These are phyloP conservation scores for Psilocybe cubensis DNA, from an alignment of 768 basidiomycete species.

Conservation along the genomic window DNA sequence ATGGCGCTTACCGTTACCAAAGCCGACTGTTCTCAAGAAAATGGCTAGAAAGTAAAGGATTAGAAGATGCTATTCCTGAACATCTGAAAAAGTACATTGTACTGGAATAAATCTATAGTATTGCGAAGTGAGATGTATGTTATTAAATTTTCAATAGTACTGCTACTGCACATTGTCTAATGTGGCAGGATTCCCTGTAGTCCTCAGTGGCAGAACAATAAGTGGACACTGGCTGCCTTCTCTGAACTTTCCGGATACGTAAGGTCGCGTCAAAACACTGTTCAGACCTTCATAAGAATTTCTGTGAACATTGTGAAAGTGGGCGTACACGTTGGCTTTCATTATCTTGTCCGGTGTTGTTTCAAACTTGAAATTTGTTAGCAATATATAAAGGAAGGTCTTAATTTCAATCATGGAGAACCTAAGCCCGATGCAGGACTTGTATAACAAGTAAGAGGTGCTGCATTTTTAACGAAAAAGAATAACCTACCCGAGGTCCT, in stretches of 20 bases:
- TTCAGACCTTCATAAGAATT: background rate
- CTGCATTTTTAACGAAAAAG: background rate
- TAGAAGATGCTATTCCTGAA: constrained; percentile 79
- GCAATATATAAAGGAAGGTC: constrained; percentile 68
- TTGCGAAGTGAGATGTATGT: background rate
- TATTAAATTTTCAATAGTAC: too few species aligned
- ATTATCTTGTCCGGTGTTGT: constrained; percentile 55
- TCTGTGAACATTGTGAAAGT: background rate
- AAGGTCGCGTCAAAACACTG: constrained; percentile 71
- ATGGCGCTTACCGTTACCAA: constrained; percentile 98
- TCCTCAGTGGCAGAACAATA: constrained; percentile 42
- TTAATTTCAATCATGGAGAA: constrained; percentile 89
- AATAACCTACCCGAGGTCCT: constrained; percentile 70
- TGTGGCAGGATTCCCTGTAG: background rate
- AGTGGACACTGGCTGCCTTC: constrained; percentile 70
- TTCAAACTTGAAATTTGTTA: constrained; percentile 69
- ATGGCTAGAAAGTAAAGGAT: constrained; percentile 84
- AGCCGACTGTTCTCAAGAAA: constrained; percentile 92
- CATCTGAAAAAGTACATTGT: constrained; percentile 90
- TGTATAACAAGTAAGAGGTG: constrained; percentile 3
- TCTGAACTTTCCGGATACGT: constrained; percentile 52
- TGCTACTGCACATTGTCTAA: background rate
- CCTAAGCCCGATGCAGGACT: constrained; percentile 85
- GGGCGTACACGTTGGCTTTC: constrained; percentile 65
- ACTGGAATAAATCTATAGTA: constrained; percentile 52